Base-by-base conservation (phyloP, 805 yeast genomes). In the Schwanniomyces yamadae region DNA sequence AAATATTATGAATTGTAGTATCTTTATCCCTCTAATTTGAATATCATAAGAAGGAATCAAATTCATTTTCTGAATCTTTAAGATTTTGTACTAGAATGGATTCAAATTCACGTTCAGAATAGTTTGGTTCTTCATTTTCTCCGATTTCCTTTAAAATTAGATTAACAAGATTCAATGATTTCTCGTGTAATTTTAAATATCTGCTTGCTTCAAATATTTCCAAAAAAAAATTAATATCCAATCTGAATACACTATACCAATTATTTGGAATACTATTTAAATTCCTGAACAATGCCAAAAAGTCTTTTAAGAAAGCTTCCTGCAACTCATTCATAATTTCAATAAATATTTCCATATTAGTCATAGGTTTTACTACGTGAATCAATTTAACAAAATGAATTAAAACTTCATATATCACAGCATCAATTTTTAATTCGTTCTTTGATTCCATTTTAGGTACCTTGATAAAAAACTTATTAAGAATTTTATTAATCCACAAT, bases 331-430 rank as follows among this genome's bases (percentile, higher is more conserved):
- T 64, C 5, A 67, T 52, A 5, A 68, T 58, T 15, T 49, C 58
- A 10, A 56, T 49, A 33, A 68, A 68, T 5, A 64, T 60, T 10
- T 57, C 64, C 5, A 42, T 41, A 12, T 61, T 64, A 1, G 72
- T 66, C 13, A 68, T 54, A 10, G 74, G 74, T 39, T 64, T 65
- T 18, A 68, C 55, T 12, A 53, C 57, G 33, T 67, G 61, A 4
- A 64, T 59, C 24, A 68, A 46, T 42, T 61, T 65, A 10, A 68
- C 73, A 46, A 66, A 66, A 44, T 66, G 72, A 20, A 66, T 50
- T 33, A 68, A 52, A 4, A 61, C 50, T 28, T 60, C 67, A 45
- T 63, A 68, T 11, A 66, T 56, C 30, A 65, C 66, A 2, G 67
- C 67, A 40, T 68, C 71, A 7, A 68, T 55, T 20, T 50, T 45